Evolutionary conservation across 2,329 filamentous ascomycete species (phyloP).

Genomic region (Scytalidium sp.): DNA sequence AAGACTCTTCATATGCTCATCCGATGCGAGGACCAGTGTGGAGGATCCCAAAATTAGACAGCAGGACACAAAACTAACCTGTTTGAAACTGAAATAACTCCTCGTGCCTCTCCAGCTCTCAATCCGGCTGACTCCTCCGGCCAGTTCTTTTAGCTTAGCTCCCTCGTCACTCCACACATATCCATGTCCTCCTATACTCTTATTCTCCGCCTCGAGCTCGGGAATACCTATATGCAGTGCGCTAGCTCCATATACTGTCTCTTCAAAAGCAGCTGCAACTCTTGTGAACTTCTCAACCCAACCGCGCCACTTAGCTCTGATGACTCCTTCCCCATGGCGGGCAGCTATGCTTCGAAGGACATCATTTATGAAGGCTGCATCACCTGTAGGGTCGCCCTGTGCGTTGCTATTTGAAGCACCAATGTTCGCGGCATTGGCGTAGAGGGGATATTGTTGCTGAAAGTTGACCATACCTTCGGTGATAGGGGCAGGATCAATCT

Average conservation of each 20-base stretch:
- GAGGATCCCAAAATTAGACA: background rate
- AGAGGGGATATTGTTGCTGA: constrained; percentile 69
- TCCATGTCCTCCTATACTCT: constrained; percentile 71
- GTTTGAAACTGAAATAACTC: constrained; percentile 93
- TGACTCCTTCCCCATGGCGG: constrained; percentile 83
- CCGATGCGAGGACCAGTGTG: background rate
- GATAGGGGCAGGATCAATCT: constrained; percentile 74
- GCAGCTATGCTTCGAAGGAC: constrained; percentile 80
- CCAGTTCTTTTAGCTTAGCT: constrained; percentile 78
- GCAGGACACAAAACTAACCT: constrained; percentile 52
- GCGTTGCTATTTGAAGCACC: constrained; percentile 21
- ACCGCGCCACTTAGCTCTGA: constrained; percentile 88
- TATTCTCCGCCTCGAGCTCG: constrained; percentile 58
- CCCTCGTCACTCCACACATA: constrained; percentile 91
- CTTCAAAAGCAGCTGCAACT: constrained; percentile 90
- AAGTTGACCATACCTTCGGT: constrained; percentile 88
- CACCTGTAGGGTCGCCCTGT: constrained; percentile 71
- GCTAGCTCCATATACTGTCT: constrained; percentile 90
- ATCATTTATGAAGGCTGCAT: constrained; percentile 84
- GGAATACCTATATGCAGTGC: constrained; percentile 82
- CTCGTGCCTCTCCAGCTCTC: constrained; percentile 96
- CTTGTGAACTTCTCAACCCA: constrained; percentile 95
- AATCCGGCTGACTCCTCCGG: constrained; percentile 87
- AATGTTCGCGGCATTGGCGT: constrained; percentile 48
- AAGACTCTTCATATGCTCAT: constrained; percentile 11